Percentiles rank a stretch among this genome's conserved stretches.
Conservation (phyloP, 371 early-diverging fungal species). For the Apophysomyces elegans region DNA sequence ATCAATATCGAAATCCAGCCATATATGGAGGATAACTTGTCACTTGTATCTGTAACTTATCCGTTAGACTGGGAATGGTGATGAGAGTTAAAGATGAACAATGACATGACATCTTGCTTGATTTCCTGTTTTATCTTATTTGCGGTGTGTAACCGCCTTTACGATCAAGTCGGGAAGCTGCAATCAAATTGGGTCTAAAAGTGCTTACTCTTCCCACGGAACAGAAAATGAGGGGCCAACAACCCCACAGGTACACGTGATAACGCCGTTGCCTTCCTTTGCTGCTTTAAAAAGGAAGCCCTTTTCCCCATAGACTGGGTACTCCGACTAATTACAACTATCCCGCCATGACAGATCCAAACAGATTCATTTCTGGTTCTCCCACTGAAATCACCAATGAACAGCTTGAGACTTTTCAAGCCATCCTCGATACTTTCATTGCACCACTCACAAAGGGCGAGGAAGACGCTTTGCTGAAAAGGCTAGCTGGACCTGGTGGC, state of each 20-base stretch:
- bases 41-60: no score
- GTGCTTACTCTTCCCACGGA: constrained; percentile 1
- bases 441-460: constrained; percentile 41
- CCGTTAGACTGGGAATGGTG: not conserved
- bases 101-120: not conserved
- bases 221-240: not conserved
- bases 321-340: not conserved
- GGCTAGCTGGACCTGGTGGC: constrained; percentile 11
- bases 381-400: constrained; percentile 31
- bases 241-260: constrained; percentile 2
- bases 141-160: constrained; percentile 7
- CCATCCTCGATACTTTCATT: constrained; percentile 53
- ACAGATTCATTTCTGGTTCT: not conserved
- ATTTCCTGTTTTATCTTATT: constrained; percentile 7
- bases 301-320: not conserved
- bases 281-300: not conserved
- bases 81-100: not conserved
- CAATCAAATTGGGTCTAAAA: not conserved
- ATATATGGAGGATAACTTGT: no score
- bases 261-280: not conserved
- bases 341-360: constrained; percentile 1
- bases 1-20: no score
- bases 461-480: constrained; percentile 32
- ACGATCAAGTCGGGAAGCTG: constrained; percentile 1
- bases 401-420: constrained; percentile 44